Base-by-base conservation (phyloP, 495 filamentous ascomycete species). In the Talaromyces proteolyticus region DNA sequence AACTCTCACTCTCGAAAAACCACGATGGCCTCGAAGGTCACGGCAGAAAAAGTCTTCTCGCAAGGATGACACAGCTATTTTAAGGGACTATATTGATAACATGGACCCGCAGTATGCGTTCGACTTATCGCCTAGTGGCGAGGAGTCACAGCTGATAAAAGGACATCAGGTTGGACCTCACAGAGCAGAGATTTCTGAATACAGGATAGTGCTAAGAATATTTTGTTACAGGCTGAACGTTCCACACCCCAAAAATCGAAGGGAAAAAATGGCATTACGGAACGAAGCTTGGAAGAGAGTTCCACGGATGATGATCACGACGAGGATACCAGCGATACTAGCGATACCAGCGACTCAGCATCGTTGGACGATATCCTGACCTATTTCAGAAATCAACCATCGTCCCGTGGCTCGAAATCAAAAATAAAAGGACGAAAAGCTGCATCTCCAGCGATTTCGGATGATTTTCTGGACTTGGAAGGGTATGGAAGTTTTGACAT, bases 31-130 rank as follows among this genome's bases (percentile, higher is more conserved):
- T 4, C 18, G 16, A 24, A 8, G 43, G 24, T 46, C 12, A 6
- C 18, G 16, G 23, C 23, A 21, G 23, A 14, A 6, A 23, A 6
- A 16, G 7, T 47, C 34, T 3, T 10, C 24, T 3, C 22, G 19
- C 25, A 21, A 52, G 6, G 57, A 60, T 29, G 78, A 87, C 10
- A 72, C 81, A 26, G 83, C 76, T 0, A 70, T 82, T 3, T 42
- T 88, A 18, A 78, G 78, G 2, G 90, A 95, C 58, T 93, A 94
- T 55, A 84, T 91, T 47, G 80, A 78, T 50, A 91, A 94, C 58
- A 81, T 91, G 16, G 62, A 68, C 23, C 52, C 56, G 4, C 58
- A 68, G 7, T 62, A 69, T 26, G 57, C 59, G 21, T 36, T 21
- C 18, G 37, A 41, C 14, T 29, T 22, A 18, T 41, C 47, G 11